Base-by-base conservation (phyloP, 2,329 filamentous ascomycete genomes). In the Nemania abortiva region DNA sequence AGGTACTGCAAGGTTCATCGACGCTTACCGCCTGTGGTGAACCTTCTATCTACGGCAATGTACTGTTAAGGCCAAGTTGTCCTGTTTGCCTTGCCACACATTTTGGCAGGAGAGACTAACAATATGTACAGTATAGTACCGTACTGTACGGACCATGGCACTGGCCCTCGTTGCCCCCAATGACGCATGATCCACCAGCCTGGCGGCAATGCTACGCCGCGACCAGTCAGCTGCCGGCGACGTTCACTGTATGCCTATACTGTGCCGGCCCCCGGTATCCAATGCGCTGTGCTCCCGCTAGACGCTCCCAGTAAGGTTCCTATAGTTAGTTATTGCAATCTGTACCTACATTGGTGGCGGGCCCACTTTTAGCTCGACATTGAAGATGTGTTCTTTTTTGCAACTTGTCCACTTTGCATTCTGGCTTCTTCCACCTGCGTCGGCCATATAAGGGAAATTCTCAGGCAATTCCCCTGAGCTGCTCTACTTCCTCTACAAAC, bases 301-400 rank as follows among this genome's bases (percentile, higher is more conserved):
- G n/a, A 34, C 27, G 15, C 9, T 20, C 15, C 42, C 18, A 47
- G 42, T 5, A n/a, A n/a, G 18, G 47, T 50, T 50, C 47, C 47
- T 50, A 50, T 7, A 24, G 31, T 22, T n/a, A n/a, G 20, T n/a
- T 18, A 18, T 15, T 6, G 11, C 7, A 27, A 18, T 37, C 9
- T 49, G 45, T 34, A 34, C 49, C 47, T 22, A 22, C 9, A 24
- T n/a, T 45, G 55, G 49, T 54, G n/a, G 10, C 15, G 2, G 72
- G 65, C 70, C 72, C 74, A 72, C 74, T 73, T 74, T 76, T 76
- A 11, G 11, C n/a, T 63, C 13, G 53, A 66, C 60, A 76, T 70
- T 75, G 76, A 75, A 78, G 69, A 78, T 77, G 75, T 78, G 76
- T 77, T 58, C 74, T 76, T 76, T 77, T 76, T 78, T 75, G 74